Evolutionary conservation across 2,329 filamentous ascomycete genomes (phyloP), one percentile per base, ranked within the genome.

Genomic region (Fusarium algeriense): DNA sequence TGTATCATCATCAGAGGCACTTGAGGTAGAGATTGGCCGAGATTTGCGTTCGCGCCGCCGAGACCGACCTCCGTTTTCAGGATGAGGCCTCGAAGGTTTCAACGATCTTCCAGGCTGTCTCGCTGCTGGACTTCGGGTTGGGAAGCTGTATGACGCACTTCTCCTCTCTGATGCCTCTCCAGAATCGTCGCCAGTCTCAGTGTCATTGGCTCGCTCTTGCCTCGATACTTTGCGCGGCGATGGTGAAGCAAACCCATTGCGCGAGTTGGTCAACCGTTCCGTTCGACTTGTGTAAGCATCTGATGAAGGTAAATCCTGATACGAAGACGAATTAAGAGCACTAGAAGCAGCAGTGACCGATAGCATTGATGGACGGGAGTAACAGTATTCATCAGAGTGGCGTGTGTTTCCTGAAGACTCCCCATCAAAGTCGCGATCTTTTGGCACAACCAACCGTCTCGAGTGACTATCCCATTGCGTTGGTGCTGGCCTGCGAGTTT

Each of bases 261-360:
- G 70, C 6, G 48, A 38, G 23, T 58, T 58, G 6, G 59, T 34
- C 7, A 59, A 44, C 13, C 73, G 69, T 7, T 77, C 76, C 34
- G 46, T 48, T 48, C 69, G 70, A 46, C 57, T 69, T 9, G 64
- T 44, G 19, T 63, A 58, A 56, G 62, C 69, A 12, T 76, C 76
- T 23, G 66, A 53, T 3, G 64, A 55, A 41, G 68, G 38, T 1
- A 68, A 40, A 7, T 80, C 78, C 54, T 78, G 76, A 41, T 72
- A 62, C 7, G 75, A 75, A 10, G 74, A 74, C 13, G 82, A 79
- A 44, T 79, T 85, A 8, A 89, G 71, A 10, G 87, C 87, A 71
- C 86, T 89, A 9, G 87, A 88, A 19, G 87, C 87, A 44, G 87
- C 87, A 54, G 85, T 88, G 15, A 89, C 76, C 10, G 87, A 88